phyloP scores from a whole-genome alignment of 2,329 filamentous ascomycete species.

The Trichoderma harzianum region DNA sequence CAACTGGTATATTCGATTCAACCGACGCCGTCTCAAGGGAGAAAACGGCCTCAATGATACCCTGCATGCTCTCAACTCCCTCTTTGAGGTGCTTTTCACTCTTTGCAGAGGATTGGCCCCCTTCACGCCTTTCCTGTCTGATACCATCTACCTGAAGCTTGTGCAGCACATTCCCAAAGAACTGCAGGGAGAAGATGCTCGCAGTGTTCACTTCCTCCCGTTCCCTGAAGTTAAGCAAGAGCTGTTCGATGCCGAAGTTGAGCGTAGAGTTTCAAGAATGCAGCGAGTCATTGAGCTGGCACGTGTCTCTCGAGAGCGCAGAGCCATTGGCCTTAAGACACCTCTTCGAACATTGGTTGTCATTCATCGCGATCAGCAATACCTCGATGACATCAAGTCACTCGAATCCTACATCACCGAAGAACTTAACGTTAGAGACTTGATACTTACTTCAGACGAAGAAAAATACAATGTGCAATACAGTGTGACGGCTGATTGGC shows the following conservation, averaged over 20 bases:
- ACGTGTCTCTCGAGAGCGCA: slow-evolving; percentile 79
- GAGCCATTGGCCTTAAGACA: slow-evolving; percentile 81
- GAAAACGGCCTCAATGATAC: slow-evolving; percentile 85
- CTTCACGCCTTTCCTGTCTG: slow-evolving; percentile 93
- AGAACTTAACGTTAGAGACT: slow-evolving; percentile 84
- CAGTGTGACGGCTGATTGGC: slow-evolving; percentile 87
- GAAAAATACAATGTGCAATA: slow-evolving; percentile 90
- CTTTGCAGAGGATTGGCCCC: slow-evolving; percentile 84
- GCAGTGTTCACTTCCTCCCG: slow-evolving; percentile 87
- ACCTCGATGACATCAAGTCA: slow-evolving; percentile 81
- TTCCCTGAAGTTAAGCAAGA: slow-evolving; percentile 88
- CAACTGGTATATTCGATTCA: slow-evolving; percentile 99
- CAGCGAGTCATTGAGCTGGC: slow-evolving; percentile 92
- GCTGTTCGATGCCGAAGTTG: slow-evolving; percentile 80
- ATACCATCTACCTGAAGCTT: slow-evolving; percentile 86
- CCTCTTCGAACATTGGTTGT: slow-evolving; percentile 87
- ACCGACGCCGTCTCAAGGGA: slow-evolving; percentile 85
- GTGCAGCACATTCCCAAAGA: slow-evolving; percentile 76
- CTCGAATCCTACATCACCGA: slow-evolving; percentile 86
- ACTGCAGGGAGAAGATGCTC: slow-evolving; percentile 65
- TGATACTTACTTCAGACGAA: slow-evolving; percentile 83
- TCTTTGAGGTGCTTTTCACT: slow-evolving; percentile 91
- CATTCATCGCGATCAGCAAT: slow-evolving; percentile 77
- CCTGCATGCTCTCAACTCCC: slow-evolving; percentile 82
- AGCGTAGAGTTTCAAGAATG: slow-evolving; percentile 86